phyloP scores from a whole-genome alignment of 2,329 filamentous ascomycete genomes.

The Eurotiales sp. region DNA sequence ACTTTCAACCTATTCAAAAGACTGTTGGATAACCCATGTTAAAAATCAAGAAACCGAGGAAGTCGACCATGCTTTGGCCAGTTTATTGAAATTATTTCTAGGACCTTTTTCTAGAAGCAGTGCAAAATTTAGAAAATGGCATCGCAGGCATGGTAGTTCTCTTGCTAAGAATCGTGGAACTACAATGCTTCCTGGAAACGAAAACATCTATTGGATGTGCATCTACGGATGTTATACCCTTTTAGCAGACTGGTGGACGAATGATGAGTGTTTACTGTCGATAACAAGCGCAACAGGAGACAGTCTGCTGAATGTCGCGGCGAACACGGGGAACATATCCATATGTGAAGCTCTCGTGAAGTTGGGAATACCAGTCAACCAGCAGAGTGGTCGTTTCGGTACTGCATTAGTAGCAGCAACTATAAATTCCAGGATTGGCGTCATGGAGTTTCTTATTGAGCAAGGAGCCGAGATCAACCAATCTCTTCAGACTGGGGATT shows the following conservation, averaged over 20 bases:
- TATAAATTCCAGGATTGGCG: background rate
- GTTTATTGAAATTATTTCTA: background rate
- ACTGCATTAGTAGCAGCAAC: conserved; percentile 4
- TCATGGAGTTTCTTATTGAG: background rate
- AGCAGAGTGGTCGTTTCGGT: background rate
- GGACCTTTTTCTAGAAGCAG: background rate
- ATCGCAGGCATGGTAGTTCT: background rate
- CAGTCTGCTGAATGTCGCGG: background rate
- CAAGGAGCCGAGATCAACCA: background rate
- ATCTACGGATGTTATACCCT: background rate
- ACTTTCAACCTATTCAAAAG: background rate
- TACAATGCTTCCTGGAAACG: background rate
- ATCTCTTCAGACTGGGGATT: too few species aligned
- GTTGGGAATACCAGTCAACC: background rate
- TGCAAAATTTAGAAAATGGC: background rate
- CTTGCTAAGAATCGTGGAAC: too few species aligned
- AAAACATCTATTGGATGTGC: background rate
- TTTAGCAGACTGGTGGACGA: conserved; percentile 2
- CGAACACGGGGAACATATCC: background rate
- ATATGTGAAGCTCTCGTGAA: background rate
- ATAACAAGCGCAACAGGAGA: background rate
- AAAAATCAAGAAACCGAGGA: background rate
- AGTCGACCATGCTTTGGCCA: background rate
- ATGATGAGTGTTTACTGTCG: background rate
- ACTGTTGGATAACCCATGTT: background rate